A percentile compares a stretch with the other conserved stretches of the same genome.
Conservation (phyloP, 2,329 filamentous ascomycete genomes). For the Diaporthe vaccinii region DNA sequence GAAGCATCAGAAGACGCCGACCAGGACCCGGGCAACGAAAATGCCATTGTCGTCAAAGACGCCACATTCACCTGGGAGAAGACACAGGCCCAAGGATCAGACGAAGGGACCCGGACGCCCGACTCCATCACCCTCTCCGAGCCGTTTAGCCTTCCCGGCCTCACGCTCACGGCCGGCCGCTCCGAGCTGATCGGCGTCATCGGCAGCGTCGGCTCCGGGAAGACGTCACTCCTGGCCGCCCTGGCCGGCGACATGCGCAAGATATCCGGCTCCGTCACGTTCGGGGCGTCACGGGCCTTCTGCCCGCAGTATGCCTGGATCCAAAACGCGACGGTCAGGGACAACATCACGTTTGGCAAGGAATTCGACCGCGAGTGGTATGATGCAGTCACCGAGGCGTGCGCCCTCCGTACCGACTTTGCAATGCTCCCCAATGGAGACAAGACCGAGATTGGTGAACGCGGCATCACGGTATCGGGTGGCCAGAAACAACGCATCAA, state of each 20-base stretch:
- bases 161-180: constrained; percentile 77
- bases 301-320: constrained; percentile 99
- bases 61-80: constrained; percentile 92
- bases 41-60: constrained; percentile 78
- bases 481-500: constrained; percentile 96
- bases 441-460: constrained; percentile 91
- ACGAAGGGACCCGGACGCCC: constrained; percentile 44
- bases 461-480: constrained; percentile 94
- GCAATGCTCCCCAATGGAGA: constrained; percentile 93
- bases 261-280: constrained; percentile 78
- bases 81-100: constrained; percentile 50
- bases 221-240: constrained; percentile 89
- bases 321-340: constrained; percentile 86
- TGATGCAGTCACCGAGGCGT: constrained; percentile 84
- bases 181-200: constrained; percentile 87
- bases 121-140: constrained; percentile 55
- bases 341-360: constrained; percentile 94
- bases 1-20: constrained; percentile 83
- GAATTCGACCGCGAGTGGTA: constrained; percentile 84
- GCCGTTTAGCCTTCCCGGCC: constrained; percentile 79
- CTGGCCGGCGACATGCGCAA: constrained; percentile 95
- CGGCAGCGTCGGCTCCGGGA: constrained; percentile 89
- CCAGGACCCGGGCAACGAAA: constrained; percentile 67
- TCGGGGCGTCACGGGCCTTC: constrained; percentile 87
- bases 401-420: constrained; percentile 85